Base-by-base conservation (phyloP, 2,329 filamentous ascomycete genomes). In the Monilinia fructicola region DNA sequence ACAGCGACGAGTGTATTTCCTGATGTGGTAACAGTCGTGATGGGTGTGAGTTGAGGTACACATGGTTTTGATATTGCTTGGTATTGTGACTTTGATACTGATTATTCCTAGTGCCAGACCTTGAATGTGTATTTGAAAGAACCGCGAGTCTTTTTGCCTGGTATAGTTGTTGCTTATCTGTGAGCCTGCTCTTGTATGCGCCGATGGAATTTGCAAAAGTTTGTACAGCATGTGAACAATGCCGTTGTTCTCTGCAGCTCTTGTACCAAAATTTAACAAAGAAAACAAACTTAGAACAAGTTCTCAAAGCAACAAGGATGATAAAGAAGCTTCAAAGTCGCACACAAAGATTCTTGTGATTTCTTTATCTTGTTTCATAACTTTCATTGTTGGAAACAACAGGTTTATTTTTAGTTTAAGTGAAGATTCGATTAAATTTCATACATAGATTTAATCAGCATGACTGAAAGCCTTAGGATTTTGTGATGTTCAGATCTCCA, bases 261-360 rank as follows among this genome's bases (percentile, higher is more conserved):
- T 60, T 60, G 28, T 60, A 48, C 28, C 38, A 4, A 21, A 60
- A 50, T 6, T 2, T 11, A 38, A 60, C 28, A 60, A 60, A 50
- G 58, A 12, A 48, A 23, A 38, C 18, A 23, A 44, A 28, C 11
- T 12, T 50, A 1, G 12, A 18, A 38, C 23, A 14, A 26, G 23
- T 3, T 26, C 48, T 52, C 48, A 0, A 3, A 26, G 14, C 9
- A 38, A 50, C 28, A 50, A 60, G 40, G 58, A 23, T 48, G 21
- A 60, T 12, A 48, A 26, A 60, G 5, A 21, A 3, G 0, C 3
- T 18, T 44, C n/a, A 23, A 26, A 52, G 23, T 26, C n/a, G 26
- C 14, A 14, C 23, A 26, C 44, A 50, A 26, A 60, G 28, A 1
- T 23, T 0, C 21, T 18, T 35, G 31, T 11, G 9, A 38, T 38